Evolutionary conservation across 208 protist species (phyloP).

Genomic region (Borovskyia barvae): DNA sequence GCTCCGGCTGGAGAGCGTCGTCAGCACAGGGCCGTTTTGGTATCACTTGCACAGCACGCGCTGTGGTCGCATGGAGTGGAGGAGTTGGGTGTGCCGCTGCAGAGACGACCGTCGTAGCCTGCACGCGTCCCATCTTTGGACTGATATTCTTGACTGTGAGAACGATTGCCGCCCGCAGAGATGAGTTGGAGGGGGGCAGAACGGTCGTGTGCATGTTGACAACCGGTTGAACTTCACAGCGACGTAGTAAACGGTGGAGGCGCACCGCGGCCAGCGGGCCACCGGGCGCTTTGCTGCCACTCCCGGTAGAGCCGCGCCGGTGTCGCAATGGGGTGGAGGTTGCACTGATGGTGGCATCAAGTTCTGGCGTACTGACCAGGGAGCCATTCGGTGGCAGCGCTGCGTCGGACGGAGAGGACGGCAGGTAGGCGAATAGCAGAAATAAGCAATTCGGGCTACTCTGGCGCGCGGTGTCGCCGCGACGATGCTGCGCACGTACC

Average conservation of each 20-base stretch:
- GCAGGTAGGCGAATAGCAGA: constrained; percentile 59
- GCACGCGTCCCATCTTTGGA: too few species aligned
- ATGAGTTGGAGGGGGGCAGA: constrained; percentile 52
- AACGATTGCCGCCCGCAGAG: constrained; percentile 37
- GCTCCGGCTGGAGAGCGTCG: background rate
- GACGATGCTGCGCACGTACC: constrained; percentile 60
- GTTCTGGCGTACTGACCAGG: background rate
- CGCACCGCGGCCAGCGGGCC: constrained; percentile 22
- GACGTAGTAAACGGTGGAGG: constrained; percentile 74
- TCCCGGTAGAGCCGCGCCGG: background rate
- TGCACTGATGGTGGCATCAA: background rate
- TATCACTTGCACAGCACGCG: constrained; percentile 8
- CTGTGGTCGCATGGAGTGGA: background rate
- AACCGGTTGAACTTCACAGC: constrained; percentile 59
- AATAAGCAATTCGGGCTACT: constrained; percentile 58
- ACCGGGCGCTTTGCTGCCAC: background rate
- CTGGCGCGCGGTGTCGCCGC: constrained; percentile 32
- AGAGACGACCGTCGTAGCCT: too few species aligned
- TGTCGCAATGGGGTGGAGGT: background rate
- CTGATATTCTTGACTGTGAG: constrained; percentile 63
- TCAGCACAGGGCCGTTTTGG: background rate
- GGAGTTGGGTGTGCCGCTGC: background rate
- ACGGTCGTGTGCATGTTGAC: constrained; percentile 64
- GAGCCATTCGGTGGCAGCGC: background rate
- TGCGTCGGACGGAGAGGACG: constrained; percentile 2